A percentile compares a stretch with the other conserved stretches of the same genome.
phyloP scores from a whole-genome alignment of 2,329 filamentous ascomycete genomes.

The Xylaria sp. region DNA sequence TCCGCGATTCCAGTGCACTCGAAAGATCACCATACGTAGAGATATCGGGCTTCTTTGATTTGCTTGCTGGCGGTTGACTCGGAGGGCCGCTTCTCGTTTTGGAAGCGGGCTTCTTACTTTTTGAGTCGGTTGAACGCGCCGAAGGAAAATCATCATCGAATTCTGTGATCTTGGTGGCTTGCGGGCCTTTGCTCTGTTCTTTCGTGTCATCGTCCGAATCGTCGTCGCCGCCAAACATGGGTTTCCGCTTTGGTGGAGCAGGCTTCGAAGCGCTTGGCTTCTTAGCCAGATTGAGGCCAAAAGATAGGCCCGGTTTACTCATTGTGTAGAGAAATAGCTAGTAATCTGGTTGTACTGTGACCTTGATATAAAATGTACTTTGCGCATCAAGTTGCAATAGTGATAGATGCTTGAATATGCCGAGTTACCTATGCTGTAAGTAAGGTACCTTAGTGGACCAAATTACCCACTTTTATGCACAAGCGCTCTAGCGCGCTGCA shows the following conservation, averaged over 20 bases:
- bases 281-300: conserved; percentile 69
- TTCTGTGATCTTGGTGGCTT: conserved; percentile 68
- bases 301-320: conserved; percentile 56
- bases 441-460: too few relatives aligned
- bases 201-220: conserved; percentile 64
- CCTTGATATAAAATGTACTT: background rate
- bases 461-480: too few relatives aligned
- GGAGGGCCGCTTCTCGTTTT: conserved; percentile 48
- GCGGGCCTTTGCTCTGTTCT: conserved; percentile 48
- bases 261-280: conserved; percentile 64
- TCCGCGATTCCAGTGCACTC: conserved; percentile 69
- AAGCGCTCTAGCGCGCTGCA: conserved; percentile 8
- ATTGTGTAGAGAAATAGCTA: conserved; percentile 35
- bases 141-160: conserved; percentile 58
- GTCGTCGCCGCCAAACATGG: conserved; percentile 66
- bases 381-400: conserved; percentile 1
- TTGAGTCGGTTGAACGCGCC: conserved; percentile 40
- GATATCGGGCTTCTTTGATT: conserved; percentile 54
- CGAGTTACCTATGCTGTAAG: background rate
- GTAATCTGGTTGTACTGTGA: background rate
- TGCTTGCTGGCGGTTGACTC: conserved; percentile 56
- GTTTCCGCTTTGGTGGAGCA: conserved; percentile 60
- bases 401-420: background rate
- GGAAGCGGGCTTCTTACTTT: conserved; percentile 46
- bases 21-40: conserved; percentile 73